A percentile compares a stretch with the other conserved stretches of the same genome.
Conservation (phyloP, 2,329 filamentous ascomycete species). For the Fusarium poae region DNA sequence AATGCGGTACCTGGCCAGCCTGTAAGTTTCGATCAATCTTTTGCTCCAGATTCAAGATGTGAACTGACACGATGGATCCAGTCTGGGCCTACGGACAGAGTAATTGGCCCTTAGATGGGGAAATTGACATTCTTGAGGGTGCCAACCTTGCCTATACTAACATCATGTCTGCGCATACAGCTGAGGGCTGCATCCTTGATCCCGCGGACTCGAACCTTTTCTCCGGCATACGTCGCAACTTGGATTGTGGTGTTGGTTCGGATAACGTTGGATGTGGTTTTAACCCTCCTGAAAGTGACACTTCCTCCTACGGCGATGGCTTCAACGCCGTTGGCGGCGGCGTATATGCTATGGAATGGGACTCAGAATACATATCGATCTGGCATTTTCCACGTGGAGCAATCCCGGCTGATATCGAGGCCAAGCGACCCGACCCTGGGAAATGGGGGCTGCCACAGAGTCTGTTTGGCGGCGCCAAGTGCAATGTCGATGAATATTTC, state of each 20-base stretch:
- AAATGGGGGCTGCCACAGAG: constrained; percentile 78
- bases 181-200: constrained; percentile 51
- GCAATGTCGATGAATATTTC: constrained; percentile 76
- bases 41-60: neutral
- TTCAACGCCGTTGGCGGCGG: constrained; percentile 78
- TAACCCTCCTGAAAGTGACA: constrained; percentile 56
- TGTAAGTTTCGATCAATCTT: constrained; percentile 58
- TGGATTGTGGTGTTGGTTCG: constrained; percentile 55
- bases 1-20: constrained; percentile 81
- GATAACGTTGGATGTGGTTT: constrained; percentile 62
- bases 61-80: constrained; percentile 39
- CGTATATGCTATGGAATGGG: constrained; percentile 80
- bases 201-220: constrained; percentile 38
- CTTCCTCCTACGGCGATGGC: constrained; percentile 67
- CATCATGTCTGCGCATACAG: constrained; percentile 72
- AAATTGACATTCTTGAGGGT: constrained; percentile 79
- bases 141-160: constrained; percentile 72
- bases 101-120: constrained; percentile 73
- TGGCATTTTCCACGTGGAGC: constrained; percentile 79
- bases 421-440: constrained; percentile 70
- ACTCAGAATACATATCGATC: constrained; percentile 73
- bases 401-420: constrained; percentile 75
- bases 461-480: constrained; percentile 73
- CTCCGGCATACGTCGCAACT: constrained; percentile 48
- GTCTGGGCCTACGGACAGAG: constrained; percentile 65